Evolutionary conservation across 805 yeast genomes (phyloP).

Genomic region (Cyberlindnera maritima): DNA sequence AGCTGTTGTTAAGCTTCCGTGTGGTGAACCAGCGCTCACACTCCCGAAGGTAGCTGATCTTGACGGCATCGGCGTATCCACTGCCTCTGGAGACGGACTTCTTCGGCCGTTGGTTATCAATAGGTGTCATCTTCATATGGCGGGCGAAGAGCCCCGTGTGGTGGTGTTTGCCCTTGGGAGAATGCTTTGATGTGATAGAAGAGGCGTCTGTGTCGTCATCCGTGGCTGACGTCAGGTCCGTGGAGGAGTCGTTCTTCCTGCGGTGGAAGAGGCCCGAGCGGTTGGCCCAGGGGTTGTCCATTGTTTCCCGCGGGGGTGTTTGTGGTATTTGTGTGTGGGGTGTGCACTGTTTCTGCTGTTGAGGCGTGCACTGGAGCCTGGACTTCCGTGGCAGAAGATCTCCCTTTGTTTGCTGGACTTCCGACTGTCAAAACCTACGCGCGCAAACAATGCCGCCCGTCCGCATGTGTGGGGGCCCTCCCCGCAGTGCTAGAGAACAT

Average conservation of each 20-base stretch:
- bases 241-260: neutral
- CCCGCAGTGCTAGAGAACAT: too few relatives aligned
- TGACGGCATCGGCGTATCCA: constrained; percentile 12
- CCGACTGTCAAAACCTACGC: neutral
- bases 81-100: neutral
- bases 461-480: neutral
- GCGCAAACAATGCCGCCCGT: neutral
- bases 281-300: constrained; percentile 10
- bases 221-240: constrained; percentile 1
- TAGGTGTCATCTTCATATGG: constrained; percentile 21
- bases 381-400: too few relatives aligned
- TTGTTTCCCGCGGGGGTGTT: neutral
- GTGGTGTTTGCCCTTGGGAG: neutral
- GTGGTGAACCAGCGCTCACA: constrained; percentile 20
- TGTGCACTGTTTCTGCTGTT: neutral
- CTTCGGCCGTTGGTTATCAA: neutral
- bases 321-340: neutral
- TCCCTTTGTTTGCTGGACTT: neutral
- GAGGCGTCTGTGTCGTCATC: constrained; percentile 6
- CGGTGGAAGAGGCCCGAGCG: constrained; percentile 8
- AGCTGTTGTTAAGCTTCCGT: constrained; percentile 10
- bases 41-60: constrained; percentile 18
- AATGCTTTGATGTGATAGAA: neutral
- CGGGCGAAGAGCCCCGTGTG: constrained; percentile 10
- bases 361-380: too few relatives aligned